Conservation (phyloP, 805 yeast species). For the Yamadazyma sp. region DNA sequence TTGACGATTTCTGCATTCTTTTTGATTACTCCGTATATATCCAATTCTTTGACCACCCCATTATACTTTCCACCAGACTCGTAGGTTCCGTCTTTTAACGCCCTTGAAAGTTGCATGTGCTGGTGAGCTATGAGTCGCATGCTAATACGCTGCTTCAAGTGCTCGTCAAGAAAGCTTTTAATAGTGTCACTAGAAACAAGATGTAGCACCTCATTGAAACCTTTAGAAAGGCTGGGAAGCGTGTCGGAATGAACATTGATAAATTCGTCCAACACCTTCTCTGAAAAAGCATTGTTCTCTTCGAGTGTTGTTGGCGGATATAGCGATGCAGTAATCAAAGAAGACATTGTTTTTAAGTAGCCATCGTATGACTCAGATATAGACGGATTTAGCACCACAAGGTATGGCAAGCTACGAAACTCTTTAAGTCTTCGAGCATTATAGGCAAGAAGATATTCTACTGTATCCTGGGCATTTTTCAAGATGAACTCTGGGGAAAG, state of each 20-base stretch:
- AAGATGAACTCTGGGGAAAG: constrained; percentile 39
- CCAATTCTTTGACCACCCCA: constrained; percentile 61
- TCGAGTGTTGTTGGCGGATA: constrained; percentile 45
- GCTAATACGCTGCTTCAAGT: constrained; percentile 79
- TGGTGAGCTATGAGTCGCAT: constrained; percentile 87
- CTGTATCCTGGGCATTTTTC: constrained; percentile 53
- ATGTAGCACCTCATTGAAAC: constrained; percentile 66
- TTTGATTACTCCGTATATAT: constrained; percentile 61
- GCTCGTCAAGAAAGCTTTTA: constrained; percentile 66
- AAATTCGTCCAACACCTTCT: constrained; percentile 51
- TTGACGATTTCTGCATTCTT: constrained; percentile 73
- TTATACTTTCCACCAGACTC: constrained; percentile 56
- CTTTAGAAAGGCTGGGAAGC: constrained; percentile 75
- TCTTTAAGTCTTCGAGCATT: constrained; percentile 72
- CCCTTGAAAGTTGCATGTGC: constrained; percentile 61
- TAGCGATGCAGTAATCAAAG: constrained; percentile 33
- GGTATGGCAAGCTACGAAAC: constrained; percentile 75
- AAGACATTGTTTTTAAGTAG: constrained; percentile 66
- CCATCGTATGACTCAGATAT: constrained; percentile 73
- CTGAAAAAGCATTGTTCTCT: constrained; percentile 55
- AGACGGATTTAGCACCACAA: constrained; percentile 83
- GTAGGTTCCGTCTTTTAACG: constrained; percentile 33
- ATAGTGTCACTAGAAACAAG: constrained; percentile 49
- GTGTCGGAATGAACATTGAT: constrained; percentile 83
- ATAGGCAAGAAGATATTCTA: constrained; percentile 54